Evolutionary conservation across 495 filamentous ascomycete genomes (phyloP).

Genomic region (Lasiosphaeria miniovina): DNA sequence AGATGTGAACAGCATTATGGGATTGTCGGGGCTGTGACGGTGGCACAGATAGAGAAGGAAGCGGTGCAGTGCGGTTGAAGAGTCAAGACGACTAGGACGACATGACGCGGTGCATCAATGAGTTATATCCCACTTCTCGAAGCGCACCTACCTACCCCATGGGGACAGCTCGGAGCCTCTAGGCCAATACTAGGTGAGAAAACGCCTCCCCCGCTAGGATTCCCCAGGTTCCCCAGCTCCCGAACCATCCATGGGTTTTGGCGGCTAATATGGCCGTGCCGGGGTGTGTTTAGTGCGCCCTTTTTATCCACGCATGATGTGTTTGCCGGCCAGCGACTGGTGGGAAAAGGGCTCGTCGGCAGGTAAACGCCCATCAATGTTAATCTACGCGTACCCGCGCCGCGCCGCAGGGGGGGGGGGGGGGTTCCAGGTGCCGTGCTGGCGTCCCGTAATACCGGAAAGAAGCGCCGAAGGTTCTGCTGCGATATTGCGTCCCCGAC

Average conservation of each 20-base stretch:
- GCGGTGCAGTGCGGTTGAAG: neutral
- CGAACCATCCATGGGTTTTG: neutral
- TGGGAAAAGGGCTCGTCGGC: conserved; percentile 6
- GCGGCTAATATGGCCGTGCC: conserved; percentile 12
- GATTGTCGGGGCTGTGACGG: neutral
- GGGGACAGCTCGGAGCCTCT: neutral
- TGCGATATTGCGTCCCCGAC: neutral
- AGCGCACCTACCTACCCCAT: neutral
- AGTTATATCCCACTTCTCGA: neutral
- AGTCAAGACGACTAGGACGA: neutral
- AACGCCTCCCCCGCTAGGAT: neutral
- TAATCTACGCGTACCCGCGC: neutral
- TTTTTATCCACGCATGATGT: conserved; percentile 14
- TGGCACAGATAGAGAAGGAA: neutral
- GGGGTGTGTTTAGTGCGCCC: neutral
- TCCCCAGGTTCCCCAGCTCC: conserved; percentile 10
- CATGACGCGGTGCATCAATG: neutral
- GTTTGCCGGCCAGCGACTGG: conserved; percentile 11
- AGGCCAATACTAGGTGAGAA: conserved; percentile 1
- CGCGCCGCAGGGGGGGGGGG: too few species aligned
- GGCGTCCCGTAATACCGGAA: conserved; percentile 1
- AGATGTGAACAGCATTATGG: conserved; percentile 26
- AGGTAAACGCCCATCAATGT: conserved; percentile 7
- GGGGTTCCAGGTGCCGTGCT: too few species aligned
- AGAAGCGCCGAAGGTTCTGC: neutral